These are phyloP conservation scores for Aspergillus piperis DNA, from an alignment of 2,329 filamentous ascomycete genomes.

Conservation along the genomic window DNA sequence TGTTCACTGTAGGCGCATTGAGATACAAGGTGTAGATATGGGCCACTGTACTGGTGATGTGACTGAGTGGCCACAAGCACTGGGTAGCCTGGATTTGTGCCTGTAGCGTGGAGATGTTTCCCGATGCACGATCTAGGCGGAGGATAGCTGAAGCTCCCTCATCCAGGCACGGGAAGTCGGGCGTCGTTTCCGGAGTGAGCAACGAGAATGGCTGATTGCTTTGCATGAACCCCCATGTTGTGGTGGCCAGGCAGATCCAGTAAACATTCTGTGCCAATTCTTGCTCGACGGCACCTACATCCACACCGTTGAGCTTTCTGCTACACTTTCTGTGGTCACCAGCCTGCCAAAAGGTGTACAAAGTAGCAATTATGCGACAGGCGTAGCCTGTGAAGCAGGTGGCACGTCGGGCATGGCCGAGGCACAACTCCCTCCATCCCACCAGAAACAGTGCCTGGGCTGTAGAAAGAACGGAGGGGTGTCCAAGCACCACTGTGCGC, in stretches of 20 bases:
- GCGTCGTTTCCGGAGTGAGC: constrained; percentile 16
- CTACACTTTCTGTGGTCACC: constrained; percentile 26
- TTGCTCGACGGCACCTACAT: constrained; percentile 44
- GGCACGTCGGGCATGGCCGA: constrained; percentile 29
- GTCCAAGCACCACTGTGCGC: constrained; percentile 20
- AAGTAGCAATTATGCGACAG: constrained; percentile 32
- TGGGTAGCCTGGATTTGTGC: constrained; percentile 9
- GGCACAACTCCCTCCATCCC: constrained; percentile 9
- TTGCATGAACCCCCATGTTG: constrained; percentile 44
- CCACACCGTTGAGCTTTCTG: constrained; percentile 44
- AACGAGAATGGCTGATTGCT: constrained; percentile 29
- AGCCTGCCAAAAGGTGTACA: constrained; percentile 34
- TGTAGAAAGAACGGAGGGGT: neutral
- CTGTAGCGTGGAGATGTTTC: constrained; percentile 17
- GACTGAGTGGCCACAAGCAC: constrained; percentile 11
- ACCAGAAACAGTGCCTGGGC: constrained; percentile 6
- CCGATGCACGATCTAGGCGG: constrained; percentile 19
- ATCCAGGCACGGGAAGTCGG: constrained; percentile 24
- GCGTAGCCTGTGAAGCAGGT: constrained; percentile 41
- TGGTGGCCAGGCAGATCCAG: constrained; percentile 45
- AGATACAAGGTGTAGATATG: constrained; percentile 9
- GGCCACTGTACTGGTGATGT: constrained; percentile 9
- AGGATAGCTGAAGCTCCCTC: constrained; percentile 20
- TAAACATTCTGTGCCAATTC: constrained; percentile 44
- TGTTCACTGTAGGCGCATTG: neutral